Evolutionary conservation across 139 green algal genomes (phyloP), one percentile per base, ranked within the genome.

Genomic region (Chlorella sp.): DNA sequence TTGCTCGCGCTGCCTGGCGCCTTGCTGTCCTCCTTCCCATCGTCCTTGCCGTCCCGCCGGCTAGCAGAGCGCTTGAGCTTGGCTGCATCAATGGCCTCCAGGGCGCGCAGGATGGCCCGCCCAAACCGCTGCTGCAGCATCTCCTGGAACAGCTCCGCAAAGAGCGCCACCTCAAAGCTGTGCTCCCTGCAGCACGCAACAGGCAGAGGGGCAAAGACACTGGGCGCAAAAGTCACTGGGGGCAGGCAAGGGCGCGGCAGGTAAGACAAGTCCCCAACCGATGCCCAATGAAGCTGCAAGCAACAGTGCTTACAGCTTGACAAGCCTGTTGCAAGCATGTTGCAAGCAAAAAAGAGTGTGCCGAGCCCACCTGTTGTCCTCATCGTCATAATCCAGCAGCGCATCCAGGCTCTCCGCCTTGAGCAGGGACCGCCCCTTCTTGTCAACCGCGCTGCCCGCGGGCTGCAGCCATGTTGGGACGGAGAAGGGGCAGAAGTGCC

Each of bases 51-150:
- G 51, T 18, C 62, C 72, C 36, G 34, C 36, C 7, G 41, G 11
- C 39, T 78, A 26, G 64, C 4, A 26, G 64, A 32, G n/a, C 64
- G 64, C 30, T 32, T 26, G n/a, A 25, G 64, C 25, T 32, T 41
- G 30, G 41, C 26, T 0, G 64, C 17, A 34, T 80, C 83, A 18
- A 91, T 78, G 65, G 65, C n/a, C 30, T 39, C 70, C 44, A 95
- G 78, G 25, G 71, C 70, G 32, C 89, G 87, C 78, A 92, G n/a
- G 36, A 95, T 56, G n/a, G 74, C 90, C 12, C 88, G 82, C 15
- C 88, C 92, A 82, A 89, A 95, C 39, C 91, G 90, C 60, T 87
- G 84, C 64, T 91, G 76, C 81, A 95, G 87, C 89, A 93, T 90
- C 88, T 95, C 92, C 69, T 78, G 64, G 65, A 95, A 90, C 73